These are phyloP conservation scores for Calonectria pseudoturangicola DNA, from an alignment of 2,329 filamentous ascomycete species.

Conservation along the genomic window DNA sequence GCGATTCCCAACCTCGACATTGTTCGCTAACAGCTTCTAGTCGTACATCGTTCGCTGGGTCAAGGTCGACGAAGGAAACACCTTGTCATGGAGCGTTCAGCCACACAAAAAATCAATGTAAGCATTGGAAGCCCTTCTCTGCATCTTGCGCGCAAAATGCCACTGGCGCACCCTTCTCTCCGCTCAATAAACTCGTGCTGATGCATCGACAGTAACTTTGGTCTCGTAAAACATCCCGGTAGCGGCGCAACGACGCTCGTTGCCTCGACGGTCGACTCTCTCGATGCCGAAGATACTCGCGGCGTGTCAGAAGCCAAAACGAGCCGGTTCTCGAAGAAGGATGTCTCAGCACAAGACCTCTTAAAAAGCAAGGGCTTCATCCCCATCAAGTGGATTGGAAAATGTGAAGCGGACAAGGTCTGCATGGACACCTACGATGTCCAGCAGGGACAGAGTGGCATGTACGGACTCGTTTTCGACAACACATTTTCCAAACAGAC, in stretches of 20 bases:
- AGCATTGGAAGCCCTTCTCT: conserved; percentile 48
- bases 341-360: conserved; percentile 78
- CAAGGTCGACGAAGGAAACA: conserved; percentile 90
- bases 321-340: conserved; percentile 72
- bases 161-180: conserved; percentile 9
- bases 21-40: conserved; percentile 68
- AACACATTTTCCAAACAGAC: conserved; percentile 98
- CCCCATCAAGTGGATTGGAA: conserved; percentile 89
- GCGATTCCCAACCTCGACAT: not conserved
- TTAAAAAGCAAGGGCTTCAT: conserved; percentile 81
- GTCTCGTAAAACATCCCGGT: conserved; percentile 97
- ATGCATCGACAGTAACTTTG: conserved; percentile 82
- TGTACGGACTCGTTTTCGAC: conserved; percentile 98
- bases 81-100: conserved; percentile 97
- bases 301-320: conserved; percentile 66
- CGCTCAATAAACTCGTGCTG: conserved; percentile 32
- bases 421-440: conserved; percentile 93
- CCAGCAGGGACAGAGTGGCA: conserved; percentile 83
- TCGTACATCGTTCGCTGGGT: conserved; percentile 99
- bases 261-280: conserved; percentile 65
- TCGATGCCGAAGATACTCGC: conserved; percentile 67
- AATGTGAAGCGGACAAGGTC: conserved; percentile 97
- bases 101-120: conserved; percentile 98
- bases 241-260: conserved; percentile 72
- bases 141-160: conserved; percentile 5